Base-by-base conservation (phyloP, 768 basidiomycete species). In the Suillus bovinus region DNA sequence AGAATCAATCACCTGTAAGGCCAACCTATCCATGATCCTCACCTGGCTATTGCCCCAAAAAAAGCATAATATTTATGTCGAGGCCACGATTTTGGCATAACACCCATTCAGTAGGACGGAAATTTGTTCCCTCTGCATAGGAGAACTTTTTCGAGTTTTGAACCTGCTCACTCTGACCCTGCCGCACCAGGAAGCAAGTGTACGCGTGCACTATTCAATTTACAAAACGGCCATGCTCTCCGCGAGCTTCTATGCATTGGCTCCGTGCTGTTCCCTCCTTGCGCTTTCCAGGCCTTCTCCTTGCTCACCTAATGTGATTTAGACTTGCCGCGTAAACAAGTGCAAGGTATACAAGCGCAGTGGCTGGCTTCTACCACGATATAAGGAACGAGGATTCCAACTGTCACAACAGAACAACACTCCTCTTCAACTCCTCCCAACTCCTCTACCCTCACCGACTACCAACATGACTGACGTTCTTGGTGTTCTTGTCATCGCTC, bases 401-500 rank as follows among this genome's bases (percentile, higher is more conserved):
- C 11, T 16, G n/a, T 53, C 4, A 22, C 52, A 34, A 53, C 52
- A 53, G 20, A 62, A 57, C 69, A 64, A 58, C 59, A 64, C 53
- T 66, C 58, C 58, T 33, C 65, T 61, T 22, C 62, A 64, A 61
- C 24, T 58, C 63, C 34, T n/a, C n/a, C 33, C 3, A 34, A 10
- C 10, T 34, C 33, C 10, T 59, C 50, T 16, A 20, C 29, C 20
- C 22, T 49, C 29, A 31, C 61, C 47, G 1, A 58, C 58, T 44
- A 36, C 56, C 34, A 64, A 29, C 47, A 70, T 74, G 73, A 65
- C 77, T 59, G 75, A 86, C 77, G 87, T 92, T 63, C 86, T 88
- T 69, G 91, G 91, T 77, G 89, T 87, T 70, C 82, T 93, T 68
- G 80, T 91, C 73, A 79, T 93, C 70, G 86, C 87, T 63, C 87